phyloP scores from a whole-genome alignment of 2,329 filamentous ascomycete genomes.

The Sordariomycetes sp. region DNA sequence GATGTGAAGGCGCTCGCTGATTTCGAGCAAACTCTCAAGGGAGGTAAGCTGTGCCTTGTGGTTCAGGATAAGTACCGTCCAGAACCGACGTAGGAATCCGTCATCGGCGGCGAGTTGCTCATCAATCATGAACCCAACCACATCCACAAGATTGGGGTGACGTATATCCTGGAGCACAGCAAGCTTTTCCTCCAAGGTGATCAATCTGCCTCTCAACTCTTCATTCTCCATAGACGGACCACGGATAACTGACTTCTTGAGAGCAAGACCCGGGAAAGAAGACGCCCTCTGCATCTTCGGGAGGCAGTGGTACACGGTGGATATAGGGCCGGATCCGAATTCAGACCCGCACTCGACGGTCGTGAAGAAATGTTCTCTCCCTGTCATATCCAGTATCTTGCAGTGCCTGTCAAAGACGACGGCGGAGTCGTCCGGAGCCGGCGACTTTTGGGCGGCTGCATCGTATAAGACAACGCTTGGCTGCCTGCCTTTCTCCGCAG shows the following conservation, averaged over 20 bases:
- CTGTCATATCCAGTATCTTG: constrained; percentile 49
- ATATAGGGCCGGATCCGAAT: constrained; percentile 54
- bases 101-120: constrained; percentile 23
- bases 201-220: constrained; percentile 65
- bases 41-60: constrained; percentile 76
- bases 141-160: constrained; percentile 66
- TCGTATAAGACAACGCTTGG: constrained; percentile 27
- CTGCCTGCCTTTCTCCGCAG: constrained; percentile 52
- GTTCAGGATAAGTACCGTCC: constrained; percentile 66
- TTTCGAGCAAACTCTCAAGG: constrained; percentile 69
- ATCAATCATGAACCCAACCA: constrained; percentile 77
- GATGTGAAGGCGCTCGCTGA: constrained; percentile 63
- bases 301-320: constrained; percentile 59
- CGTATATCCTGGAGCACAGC: constrained; percentile 63
- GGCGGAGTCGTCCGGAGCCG: constrained; percentile 18
- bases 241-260: constrained; percentile 60
- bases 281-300: constrained; percentile 36
- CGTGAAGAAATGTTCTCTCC: constrained; percentile 57
- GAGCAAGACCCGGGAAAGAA: constrained; percentile 47
- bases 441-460: constrained; percentile 12
- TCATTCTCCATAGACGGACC: constrained; percentile 45
- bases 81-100: constrained; percentile 21
- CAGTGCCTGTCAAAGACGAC: constrained; percentile 60
- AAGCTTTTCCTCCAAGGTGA: constrained; percentile 66
- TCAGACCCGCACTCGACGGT: constrained; percentile 60